Evolutionary conservation across 129 eudicot species (phyloP).

Genomic region (Escallonia herrerae): DNA sequence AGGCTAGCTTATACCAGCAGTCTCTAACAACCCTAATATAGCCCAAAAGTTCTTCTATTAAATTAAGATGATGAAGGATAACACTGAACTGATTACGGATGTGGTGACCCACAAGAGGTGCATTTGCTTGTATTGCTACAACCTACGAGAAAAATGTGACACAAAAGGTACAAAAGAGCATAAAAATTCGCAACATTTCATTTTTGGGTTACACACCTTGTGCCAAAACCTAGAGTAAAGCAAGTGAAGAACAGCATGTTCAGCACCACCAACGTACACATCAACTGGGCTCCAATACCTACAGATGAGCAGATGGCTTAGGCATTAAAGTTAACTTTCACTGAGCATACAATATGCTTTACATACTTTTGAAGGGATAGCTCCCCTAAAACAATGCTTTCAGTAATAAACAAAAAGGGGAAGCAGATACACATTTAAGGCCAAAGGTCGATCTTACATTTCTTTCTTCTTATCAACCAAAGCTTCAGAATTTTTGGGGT

Average conservation of each 20-base stretch:
- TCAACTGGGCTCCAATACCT: conserved; percentile 99
- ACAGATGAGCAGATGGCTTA: conserved; percentile 3
- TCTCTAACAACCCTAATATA: neutral
- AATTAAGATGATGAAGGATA: too few relatives aligned
- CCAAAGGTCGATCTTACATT: conserved; percentile 40
- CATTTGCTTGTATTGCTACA: neutral
- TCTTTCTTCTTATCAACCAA: conserved; percentile 87
- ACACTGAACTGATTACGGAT: neutral
- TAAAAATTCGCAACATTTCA: conserved; percentile 3
- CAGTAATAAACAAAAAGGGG: neutral
- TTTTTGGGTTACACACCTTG: conserved; percentile 50
- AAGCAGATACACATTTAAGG: neutral
- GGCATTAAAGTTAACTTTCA: neutral
- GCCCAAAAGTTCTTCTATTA: too few relatives aligned
- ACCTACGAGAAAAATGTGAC: neutral
- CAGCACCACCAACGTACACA: conserved; percentile 98
- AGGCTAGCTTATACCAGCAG: neutral
- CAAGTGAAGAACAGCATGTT: conserved; percentile 99
- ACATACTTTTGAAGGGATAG: neutral
- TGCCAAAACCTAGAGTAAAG: conserved; percentile 99
- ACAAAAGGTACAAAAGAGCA: conserved; percentile 6
- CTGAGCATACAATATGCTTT: neutral
- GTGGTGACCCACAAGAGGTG: neutral
- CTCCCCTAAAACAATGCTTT: neutral
- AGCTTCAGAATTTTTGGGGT: conserved; percentile 68